Base-by-base conservation (phyloP, 108 stramenopile species). In the Craspedostauros australis region DNA sequence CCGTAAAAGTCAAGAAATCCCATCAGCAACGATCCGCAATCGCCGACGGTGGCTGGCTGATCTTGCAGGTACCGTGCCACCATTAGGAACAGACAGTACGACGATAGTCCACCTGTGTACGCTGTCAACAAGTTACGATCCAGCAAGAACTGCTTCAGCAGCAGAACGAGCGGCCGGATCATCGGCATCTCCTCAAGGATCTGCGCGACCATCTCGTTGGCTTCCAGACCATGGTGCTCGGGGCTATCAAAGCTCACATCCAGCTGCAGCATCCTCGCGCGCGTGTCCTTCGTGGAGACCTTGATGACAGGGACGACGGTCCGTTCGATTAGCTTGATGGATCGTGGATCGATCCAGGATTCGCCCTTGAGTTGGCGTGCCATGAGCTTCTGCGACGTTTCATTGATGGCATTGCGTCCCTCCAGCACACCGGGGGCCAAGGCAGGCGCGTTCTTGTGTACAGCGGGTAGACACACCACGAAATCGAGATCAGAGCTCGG, bases 1-100 rank as follows among this genome's bases (percentile, higher is more conserved):
- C 95, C 93, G 57, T 89, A 96, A 61, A 96, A 96, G 50, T 96
- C 95, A 7, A 96, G 68, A 39, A 94, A 86, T 2, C 91, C 93
- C 77, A 94, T 89, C 14, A 96, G 73, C n/a, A 94, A 56, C 16
- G 91, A 82, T 9, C 95, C 95, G 18, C 80, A 75, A 63, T 96
- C 95, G 43, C 74, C 79, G 57, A 74, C 70, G 1, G 80, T 62
- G 14, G 67, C 59, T 2, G 68, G 62, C 64, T 91, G 90, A 62
- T 93, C 91, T 59, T 90, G 92, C 20, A 87, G 76, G 42, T 86
- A 94, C 27, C 93, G 73, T 3, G 93, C 83, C 8, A 92, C 73
- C 86, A 96, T 88, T 18, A 96, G 76, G 22, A 93, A 90, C 0
- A 96, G 77, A 39, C 91, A 88, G 48, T 96, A 93, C 4, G 86